Percentiles rank a stretch among this genome's conserved stretches.
These are phyloP conservation scores for Gossypium arboreum DNA, from an alignment of 345 rosid genomes.

Conservation along the genomic window DNA sequence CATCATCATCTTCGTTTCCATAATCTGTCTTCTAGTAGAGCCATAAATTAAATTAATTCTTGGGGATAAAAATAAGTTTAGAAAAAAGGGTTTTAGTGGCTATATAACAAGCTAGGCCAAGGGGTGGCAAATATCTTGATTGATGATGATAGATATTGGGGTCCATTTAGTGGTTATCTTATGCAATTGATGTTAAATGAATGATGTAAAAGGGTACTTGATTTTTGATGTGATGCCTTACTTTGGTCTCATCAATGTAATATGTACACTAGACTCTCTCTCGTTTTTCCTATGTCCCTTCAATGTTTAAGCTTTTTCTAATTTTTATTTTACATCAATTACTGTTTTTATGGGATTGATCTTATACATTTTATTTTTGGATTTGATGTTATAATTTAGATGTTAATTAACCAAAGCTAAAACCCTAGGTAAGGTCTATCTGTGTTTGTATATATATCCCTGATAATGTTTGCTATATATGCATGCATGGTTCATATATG, in stretches of 20 bases:
- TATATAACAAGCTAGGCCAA: not conserved
- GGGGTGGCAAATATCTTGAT: not conserved
- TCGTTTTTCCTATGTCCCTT: not conserved
- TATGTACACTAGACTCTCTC: not conserved
- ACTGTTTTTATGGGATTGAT: not conserved
- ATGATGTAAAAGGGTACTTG: not conserved
- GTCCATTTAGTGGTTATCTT: constrained; percentile 3
- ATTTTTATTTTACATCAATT: not conserved
- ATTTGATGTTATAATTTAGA: not conserved
- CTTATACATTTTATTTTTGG: not conserved
- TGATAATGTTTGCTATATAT: not conserved
- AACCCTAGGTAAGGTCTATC: not conserved
- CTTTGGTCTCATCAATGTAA: not conserved
- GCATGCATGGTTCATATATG: not conserved
- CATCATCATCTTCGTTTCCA: not conserved
- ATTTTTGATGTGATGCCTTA: not conserved
- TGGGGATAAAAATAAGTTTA: not conserved
- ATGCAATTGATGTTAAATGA: not conserved
- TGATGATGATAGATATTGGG: not conserved
- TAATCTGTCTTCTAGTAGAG: not conserved
- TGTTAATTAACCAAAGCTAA: not conserved
- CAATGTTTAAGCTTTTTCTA: not conserved
- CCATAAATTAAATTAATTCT: not conserved
- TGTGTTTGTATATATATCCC: not conserved
- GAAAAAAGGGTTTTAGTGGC: not conserved